These are phyloP conservation scores for Xylaria nigripes DNA, from an alignment of 495 filamentous ascomycete genomes.

Conservation along the genomic window DNA sequence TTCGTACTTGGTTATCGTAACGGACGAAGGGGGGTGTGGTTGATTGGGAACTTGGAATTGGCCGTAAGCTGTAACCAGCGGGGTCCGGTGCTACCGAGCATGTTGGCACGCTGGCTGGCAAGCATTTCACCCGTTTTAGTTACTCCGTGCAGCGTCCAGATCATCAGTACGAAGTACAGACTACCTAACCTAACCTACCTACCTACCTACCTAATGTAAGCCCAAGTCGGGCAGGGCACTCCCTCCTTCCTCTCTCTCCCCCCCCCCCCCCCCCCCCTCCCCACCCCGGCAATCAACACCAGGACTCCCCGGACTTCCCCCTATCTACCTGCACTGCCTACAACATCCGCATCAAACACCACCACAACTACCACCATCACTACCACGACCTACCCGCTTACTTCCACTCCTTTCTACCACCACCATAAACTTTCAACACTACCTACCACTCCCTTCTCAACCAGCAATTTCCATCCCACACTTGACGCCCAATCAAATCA, in stretches of 20 bases:
- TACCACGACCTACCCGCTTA: neutral
- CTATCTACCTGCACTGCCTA: neutral
- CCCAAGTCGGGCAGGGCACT: neutral
- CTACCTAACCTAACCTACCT: too few species aligned
- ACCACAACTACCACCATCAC: neutral
- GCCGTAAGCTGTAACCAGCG: conserved; percentile 9
- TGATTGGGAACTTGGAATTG: neutral
- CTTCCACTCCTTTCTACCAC: neutral
- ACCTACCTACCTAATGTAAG: neutral
- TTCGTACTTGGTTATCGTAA: neutral
- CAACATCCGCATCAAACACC: neutral
- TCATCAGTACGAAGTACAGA: too few species aligned
- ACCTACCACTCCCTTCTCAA: too few species aligned
- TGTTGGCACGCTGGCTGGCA: neutral
- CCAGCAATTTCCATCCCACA: too few species aligned
- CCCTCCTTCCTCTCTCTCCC: too few species aligned
- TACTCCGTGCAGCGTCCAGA: too few species aligned
- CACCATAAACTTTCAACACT: neutral
- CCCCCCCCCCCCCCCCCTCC: neutral
- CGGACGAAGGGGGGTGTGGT: neutral
- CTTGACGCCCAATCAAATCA: too few species aligned
- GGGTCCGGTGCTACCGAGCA: conserved; percentile 1
- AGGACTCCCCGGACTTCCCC: neutral
- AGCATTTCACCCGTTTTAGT: too few species aligned
- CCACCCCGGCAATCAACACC: neutral